These are phyloP conservation scores for Chrysosporium queenslandicum DNA, from an alignment of 2,329 filamentous ascomycete species.

Conservation along the genomic window DNA sequence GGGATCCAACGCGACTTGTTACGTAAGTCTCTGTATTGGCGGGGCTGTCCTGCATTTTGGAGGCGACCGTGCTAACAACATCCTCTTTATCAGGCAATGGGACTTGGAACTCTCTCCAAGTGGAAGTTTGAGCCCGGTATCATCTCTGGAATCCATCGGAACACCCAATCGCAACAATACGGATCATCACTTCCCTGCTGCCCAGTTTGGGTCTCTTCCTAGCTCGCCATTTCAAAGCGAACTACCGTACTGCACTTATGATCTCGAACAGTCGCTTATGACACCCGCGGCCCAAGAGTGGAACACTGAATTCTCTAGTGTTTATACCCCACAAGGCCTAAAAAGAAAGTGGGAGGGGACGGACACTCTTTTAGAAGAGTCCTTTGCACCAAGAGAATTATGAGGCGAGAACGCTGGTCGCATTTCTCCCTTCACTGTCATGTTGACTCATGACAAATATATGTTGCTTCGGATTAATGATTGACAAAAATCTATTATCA, in stretches of 20 bases:
- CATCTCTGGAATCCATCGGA: not conserved
- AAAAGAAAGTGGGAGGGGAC: conserved; percentile 9
- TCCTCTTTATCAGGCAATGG: not conserved
- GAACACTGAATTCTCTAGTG: not conserved
- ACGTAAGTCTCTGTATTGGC: conserved; percentile 53
- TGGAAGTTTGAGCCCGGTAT: conserved; percentile 1
- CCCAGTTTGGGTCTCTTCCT: not conserved
- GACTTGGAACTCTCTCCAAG: conserved; percentile 8
- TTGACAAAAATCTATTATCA: not conserved
- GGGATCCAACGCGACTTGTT: conserved; percentile 83
- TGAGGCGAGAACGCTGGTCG: conserved; percentile 3
- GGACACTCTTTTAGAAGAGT: conserved; percentile 1
- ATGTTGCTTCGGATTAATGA: not conserved
- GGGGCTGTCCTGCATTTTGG: no score
- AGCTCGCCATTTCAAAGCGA: conserved; percentile 4
- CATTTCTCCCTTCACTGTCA: not conserved
- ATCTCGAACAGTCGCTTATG: conserved; percentile 1
- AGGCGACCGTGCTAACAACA: not conserved
- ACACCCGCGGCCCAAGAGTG: not conserved
- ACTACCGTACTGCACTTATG: not conserved
- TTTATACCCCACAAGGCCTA: conserved; percentile 4
- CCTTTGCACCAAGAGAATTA: not conserved
- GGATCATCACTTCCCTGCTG: not conserved
- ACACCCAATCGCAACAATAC: not conserved
- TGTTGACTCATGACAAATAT: not conserved